phyloP scores from a whole-genome alignment of 257 asterid genomes.

The Solanum rostratum region DNA sequence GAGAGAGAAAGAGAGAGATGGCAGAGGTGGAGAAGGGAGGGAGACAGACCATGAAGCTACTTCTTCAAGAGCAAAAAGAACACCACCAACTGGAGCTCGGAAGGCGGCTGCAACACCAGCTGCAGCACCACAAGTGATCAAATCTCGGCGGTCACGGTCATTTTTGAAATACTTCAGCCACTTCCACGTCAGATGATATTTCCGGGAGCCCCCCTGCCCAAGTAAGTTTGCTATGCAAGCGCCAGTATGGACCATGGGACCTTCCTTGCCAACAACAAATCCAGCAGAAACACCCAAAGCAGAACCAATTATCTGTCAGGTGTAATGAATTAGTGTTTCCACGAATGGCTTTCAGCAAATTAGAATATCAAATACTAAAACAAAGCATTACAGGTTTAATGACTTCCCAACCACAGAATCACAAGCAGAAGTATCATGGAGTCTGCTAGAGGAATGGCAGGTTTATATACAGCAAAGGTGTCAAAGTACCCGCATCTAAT shows the following conservation, averaged over 20 bases:
- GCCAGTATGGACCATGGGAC: constrained; percentile 99
- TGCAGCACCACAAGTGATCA: constrained; percentile 98
- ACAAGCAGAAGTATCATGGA: background rate
- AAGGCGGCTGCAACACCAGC: constrained; percentile 99
- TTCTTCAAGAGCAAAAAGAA: constrained; percentile 98
- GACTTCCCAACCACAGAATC: background rate
- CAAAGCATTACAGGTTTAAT: background rate
- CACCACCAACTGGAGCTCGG: constrained; percentile 99
- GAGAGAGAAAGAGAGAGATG: background rate
- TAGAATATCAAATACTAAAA: background rate
- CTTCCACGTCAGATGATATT: constrained; percentile 85
- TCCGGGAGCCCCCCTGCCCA: constrained; percentile 99
- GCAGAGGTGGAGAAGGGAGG: background rate
- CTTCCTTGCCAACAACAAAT: constrained; percentile 96
- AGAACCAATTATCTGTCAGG: constrained; percentile 78
- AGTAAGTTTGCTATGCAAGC: constrained; percentile 95
- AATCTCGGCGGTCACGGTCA: constrained; percentile 90
- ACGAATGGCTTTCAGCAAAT: background rate
- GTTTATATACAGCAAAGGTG: background rate
- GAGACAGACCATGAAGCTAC: constrained; percentile 82
- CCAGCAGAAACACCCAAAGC: constrained; percentile 96
- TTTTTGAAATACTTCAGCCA: constrained; percentile 92
- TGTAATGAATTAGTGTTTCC: background rate
- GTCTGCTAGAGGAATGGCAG: background rate
- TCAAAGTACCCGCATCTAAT: background rate